Base-by-base conservation (phyloP, 352 stramenopile species). In the Phytophthora macrochlamydospora region DNA sequence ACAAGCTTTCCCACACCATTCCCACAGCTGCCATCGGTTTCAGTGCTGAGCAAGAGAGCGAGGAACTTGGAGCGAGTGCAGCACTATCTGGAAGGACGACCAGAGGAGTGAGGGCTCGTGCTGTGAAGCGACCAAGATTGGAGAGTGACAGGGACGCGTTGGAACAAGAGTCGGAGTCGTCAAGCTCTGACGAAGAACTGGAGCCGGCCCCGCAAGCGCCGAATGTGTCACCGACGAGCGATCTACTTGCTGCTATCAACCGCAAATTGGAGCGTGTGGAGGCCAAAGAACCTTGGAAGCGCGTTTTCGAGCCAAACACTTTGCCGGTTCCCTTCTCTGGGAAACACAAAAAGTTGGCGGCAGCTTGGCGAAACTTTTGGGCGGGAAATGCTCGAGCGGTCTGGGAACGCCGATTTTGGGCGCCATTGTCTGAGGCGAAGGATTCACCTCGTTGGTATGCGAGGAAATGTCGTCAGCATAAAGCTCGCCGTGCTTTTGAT, bases 351-450 rank as follows among this genome's bases (percentile, higher is more conserved):
- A 45, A 54, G 28, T 18, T 76, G 49, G 51, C 35, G 9, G 29
- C 31, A 31, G 43, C 45, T 6, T 48, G 71, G 38, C 46, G 58
- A 32, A 38, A 29, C 7, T 74, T 79, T 38, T 54, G 73, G 51
- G 13, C 38, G n/a, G 13, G 35, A 4, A 52, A 75, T 28, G 49
- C 53, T 9, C 71, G 50, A 7, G 67, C 67, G n/a, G 46, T 79
- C 3, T 76, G 71, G 71, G 71, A 76, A 44, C 63, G 71, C 40
- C 28, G 13, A 8, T 74, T 79, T 33, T 79, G 62, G 67, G 12
- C 56, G 2, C 63, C 67, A 4, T 14, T 74, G 29, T 38, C 31
- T n/a, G 7, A 30, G 43, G 13, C 38, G 45, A 48, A 60, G 49
- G 60, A 35, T 12, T 24, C n/a, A 33, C 14, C 11, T 14, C 12